Evolutionary conservation across 352 stramenopile genomes (phyloP).

Genomic region (Phytophthora pluvialis): DNA sequence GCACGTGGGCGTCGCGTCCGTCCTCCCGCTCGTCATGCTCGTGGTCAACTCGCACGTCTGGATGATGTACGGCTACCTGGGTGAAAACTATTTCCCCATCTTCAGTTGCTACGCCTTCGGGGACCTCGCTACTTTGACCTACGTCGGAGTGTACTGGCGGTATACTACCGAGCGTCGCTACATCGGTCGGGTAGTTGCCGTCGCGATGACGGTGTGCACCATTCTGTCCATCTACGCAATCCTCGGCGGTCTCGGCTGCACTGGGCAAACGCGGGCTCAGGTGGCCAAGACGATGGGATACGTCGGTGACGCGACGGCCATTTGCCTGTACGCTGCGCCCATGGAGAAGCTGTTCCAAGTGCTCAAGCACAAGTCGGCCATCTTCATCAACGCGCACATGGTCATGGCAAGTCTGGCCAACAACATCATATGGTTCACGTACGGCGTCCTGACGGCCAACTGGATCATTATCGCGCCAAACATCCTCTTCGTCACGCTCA

Average conservation of each 20-base stretch:
- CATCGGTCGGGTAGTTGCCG: slow-evolving; percentile 30
- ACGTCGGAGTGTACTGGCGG: slow-evolving; percentile 55
- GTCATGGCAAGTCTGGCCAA: slow-evolving; percentile 47
- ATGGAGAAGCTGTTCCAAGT: slow-evolving; percentile 56
- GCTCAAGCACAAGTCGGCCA: slow-evolving; percentile 45
- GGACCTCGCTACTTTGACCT: slow-evolving; percentile 36
- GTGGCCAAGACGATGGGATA: slow-evolving; percentile 34
- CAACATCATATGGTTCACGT: slow-evolving; percentile 56
- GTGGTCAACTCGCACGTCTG: slow-evolving; percentile 44
- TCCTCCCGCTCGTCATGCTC: slow-evolving; percentile 47
- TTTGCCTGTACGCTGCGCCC: slow-evolving; percentile 45
- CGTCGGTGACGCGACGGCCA: slow-evolving; percentile 30
- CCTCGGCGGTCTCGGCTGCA: slow-evolving; percentile 36
- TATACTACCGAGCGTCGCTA: slow-evolving; percentile 38
- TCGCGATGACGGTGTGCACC: slow-evolving; percentile 16
- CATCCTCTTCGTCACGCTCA: slow-evolving; percentile 34
- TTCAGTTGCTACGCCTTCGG: slow-evolving; percentile 44
- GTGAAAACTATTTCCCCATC: slow-evolving; percentile 49
- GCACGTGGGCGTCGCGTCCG: slow-evolving; percentile 41
- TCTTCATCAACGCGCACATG: slow-evolving; percentile 54
- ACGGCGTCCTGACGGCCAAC: slow-evolving; percentile 37
- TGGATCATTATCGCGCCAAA: slow-evolving; percentile 42
- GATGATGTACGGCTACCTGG: slow-evolving; percentile 57
- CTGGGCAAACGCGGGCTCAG: slow-evolving; percentile 30
- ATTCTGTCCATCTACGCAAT: slow-evolving; percentile 44